Evolutionary conservation across 148 eudicot genomes (phyloP).

Genomic region (Agrostemma githago): DNA sequence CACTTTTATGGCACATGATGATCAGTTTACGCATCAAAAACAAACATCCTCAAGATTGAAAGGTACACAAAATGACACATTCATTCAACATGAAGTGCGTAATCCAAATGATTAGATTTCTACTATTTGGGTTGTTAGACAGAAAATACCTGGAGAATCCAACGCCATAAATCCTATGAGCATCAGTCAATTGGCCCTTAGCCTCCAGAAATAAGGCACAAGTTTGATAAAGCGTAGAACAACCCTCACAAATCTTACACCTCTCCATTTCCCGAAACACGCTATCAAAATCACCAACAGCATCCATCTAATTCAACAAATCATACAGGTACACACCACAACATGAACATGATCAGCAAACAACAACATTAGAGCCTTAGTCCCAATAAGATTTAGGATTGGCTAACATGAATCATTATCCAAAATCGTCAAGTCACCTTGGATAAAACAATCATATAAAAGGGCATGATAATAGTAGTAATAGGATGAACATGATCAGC

Average conservation of each 20-base stretch:
- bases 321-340: background rate
- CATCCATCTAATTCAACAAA: slow-evolving; percentile 47
- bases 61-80: too few species aligned
- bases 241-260: slow-evolving; percentile 40
- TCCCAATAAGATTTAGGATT: too few species aligned
- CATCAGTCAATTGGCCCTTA: slow-evolving; percentile 61
- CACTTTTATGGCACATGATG: too few species aligned
- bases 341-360: too few species aligned
- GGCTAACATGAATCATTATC: too few species aligned
- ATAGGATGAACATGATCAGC: background rate
- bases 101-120: too few species aligned
- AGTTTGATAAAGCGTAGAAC: slow-evolving; percentile 50
- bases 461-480: too few species aligned
- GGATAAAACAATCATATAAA: too few species aligned
- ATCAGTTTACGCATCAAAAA: too few species aligned
- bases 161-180: slow-evolving; percentile 49
- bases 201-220: slow-evolving; percentile 65
- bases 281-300: slow-evolving; percentile 38
- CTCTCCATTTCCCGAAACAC: slow-evolving; percentile 55
- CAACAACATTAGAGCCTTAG: too few species aligned
- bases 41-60: too few species aligned
- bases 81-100: background rate
- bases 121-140: background rate
- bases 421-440: too few species aligned
- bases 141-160: slow-evolving; percentile 76